Conservation (phyloP, 768 basidiomycete species). For the Cystofilobasidium bisporidii region DNA sequence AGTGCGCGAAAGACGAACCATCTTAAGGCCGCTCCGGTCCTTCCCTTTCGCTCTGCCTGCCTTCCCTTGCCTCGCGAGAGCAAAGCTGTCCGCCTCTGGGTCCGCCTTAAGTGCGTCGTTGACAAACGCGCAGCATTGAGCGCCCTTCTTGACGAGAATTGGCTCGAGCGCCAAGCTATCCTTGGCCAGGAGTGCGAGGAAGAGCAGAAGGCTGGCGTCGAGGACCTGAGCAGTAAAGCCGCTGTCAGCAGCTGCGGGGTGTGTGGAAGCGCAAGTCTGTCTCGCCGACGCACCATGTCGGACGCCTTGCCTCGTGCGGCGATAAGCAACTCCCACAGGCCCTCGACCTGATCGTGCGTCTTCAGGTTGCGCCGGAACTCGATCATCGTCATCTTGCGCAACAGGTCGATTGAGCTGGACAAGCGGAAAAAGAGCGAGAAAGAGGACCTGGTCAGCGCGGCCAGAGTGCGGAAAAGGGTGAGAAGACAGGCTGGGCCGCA, state of each 20-base stretch:
- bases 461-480: too few species aligned
- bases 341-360: constrained; percentile 21
- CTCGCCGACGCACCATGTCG: constrained; percentile 21
- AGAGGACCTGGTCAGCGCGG: too few species aligned
- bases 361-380: constrained; percentile 21
- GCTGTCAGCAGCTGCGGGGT: too few species aligned
- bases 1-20: constrained; percentile 1
- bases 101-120: neutral
- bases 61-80: neutral
- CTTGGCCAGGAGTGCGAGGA: constrained; percentile 20
- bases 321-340: constrained; percentile 9
- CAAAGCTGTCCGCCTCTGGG: constrained; percentile 10
- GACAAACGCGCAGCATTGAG: constrained; percentile 16
- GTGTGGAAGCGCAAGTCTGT: too few species aligned
- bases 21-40: neutral
- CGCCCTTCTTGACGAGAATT: constrained; percentile 3
- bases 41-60: neutral
- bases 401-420: constrained; percentile 23
- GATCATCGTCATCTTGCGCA: constrained; percentile 3
- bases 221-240: constrained; percentile 8
- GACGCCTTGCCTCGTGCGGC: constrained; percentile 7
- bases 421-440: too few species aligned
- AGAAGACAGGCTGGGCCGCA: neutral
- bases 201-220: constrained; percentile 21
- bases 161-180: constrained; percentile 12